Conservation (phyloP, 2,329 filamentous ascomycete species). For the Shiraia bambusicola region DNA sequence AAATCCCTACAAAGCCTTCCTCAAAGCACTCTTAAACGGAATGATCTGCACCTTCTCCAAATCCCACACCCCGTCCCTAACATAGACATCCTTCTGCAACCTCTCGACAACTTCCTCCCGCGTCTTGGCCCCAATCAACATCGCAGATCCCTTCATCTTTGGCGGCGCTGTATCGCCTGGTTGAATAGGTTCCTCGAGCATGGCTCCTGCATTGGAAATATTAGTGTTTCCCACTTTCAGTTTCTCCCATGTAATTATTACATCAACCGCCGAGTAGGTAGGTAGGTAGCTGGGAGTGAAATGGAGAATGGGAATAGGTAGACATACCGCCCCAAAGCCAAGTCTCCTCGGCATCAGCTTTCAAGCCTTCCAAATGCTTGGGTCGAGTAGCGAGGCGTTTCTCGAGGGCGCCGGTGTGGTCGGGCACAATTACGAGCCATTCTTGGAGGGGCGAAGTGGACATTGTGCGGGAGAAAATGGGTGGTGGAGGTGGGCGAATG, state of each 20-base stretch:
- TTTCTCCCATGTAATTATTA: too few species aligned
- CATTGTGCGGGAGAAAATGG: conserved; percentile 19
- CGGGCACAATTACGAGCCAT: conserved; percentile 55
- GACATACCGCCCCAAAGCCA: conserved; percentile 42
- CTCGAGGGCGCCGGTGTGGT: conserved; percentile 45
- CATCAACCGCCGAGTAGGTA: too few species aligned
- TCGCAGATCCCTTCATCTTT: conserved; percentile 72
- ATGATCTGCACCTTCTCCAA: conserved; percentile 51
- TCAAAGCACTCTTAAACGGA: conserved; percentile 51
- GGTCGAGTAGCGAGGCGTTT: conserved; percentile 47
- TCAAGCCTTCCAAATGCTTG: conserved; percentile 36
- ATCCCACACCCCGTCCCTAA: conserved; percentile 76
- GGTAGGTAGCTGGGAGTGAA: too few species aligned
- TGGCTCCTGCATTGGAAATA: conserved; percentile 34
- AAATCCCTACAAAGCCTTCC: conserved; percentile 42
- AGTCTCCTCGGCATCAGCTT: conserved; percentile 29
- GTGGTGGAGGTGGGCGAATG: not conserved
- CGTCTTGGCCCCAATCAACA: conserved; percentile 66
- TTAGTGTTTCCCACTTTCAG: too few species aligned
- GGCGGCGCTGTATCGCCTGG: conserved; percentile 60
- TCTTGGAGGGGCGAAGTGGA: conserved; percentile 41
- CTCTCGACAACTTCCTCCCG: conserved; percentile 68
- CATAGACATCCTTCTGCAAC: conserved; percentile 73
- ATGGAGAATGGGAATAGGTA: not conserved
- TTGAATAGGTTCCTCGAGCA: conserved; percentile 48